These are phyloP conservation scores for Penicillium nordicum DNA, from an alignment of 2,329 filamentous ascomycete genomes.

Conservation along the genomic window DNA sequence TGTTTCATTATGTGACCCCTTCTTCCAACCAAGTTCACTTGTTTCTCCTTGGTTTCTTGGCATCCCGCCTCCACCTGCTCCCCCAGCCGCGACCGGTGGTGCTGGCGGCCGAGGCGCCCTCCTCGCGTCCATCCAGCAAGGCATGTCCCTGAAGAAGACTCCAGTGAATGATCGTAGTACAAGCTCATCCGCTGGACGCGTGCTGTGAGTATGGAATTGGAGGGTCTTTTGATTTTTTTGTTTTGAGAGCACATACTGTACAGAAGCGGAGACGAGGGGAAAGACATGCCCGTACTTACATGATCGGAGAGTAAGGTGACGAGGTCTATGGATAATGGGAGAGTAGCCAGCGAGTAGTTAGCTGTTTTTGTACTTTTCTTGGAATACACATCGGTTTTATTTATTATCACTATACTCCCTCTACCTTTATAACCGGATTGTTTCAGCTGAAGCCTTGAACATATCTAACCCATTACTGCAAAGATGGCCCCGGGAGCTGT, in stretches of 20 bases:
- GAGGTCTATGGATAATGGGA: constrained; percentile 5
- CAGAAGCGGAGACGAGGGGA: constrained; percentile 9
- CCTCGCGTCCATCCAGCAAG: constrained; percentile 77
- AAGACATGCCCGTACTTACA: neutral
- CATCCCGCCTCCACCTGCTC: constrained; percentile 35
- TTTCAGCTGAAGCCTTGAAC: too few species aligned
- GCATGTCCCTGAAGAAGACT: constrained; percentile 78
- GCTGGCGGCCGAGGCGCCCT: constrained; percentile 58
- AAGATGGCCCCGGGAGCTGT: too few species aligned
- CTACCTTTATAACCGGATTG: too few species aligned
- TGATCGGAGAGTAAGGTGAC: neutral
- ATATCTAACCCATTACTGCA: too few species aligned
- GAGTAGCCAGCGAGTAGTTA: constrained; percentile 1
- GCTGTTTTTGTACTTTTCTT: constrained; percentile 10
- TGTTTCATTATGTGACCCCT: too few species aligned
- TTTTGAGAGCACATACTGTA: constrained; percentile 21
- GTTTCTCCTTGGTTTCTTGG: too few species aligned
- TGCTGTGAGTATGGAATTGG: constrained; percentile 44
- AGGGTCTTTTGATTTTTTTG: neutral
- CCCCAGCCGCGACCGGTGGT: constrained; percentile 53
- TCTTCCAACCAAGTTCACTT: too few species aligned
- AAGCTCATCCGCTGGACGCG: constrained; percentile 70
- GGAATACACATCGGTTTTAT: constrained; percentile 11
- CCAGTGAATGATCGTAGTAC: constrained; percentile 81
- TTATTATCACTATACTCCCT: neutral